Evolutionary conservation across 2,329 filamentous ascomycete genomes (phyloP).

Genomic region (Pseudopyrenochaeta lycopersici): DNA sequence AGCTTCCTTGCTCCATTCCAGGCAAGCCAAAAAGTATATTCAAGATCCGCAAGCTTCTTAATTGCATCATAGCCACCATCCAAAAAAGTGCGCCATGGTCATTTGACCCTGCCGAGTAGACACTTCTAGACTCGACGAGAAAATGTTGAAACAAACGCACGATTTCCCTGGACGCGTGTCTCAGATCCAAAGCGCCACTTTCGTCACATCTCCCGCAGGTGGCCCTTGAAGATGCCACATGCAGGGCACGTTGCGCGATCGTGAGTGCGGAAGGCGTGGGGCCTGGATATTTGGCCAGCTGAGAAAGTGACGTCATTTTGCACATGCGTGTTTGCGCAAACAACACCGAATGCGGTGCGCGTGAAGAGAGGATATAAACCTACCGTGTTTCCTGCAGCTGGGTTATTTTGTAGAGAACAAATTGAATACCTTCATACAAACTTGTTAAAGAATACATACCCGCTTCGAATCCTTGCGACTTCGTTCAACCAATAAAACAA

Average conservation of each 20-base stretch:
- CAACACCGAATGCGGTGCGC: no score
- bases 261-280: constrained; percentile 8
- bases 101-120: neutral
- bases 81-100: neutral
- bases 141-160: neutral
- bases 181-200: constrained; percentile 8
- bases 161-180: neutral
- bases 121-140: neutral
- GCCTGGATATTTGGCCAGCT: neutral
- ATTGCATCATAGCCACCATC: constrained; percentile 6
- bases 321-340: constrained; percentile 8
- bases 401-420: neutral
- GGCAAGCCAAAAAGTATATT: neutral
- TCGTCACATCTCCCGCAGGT: constrained; percentile 11
- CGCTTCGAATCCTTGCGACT: neutral
- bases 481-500: constrained; percentile 24
- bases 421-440: neutral
- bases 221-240: neutral
- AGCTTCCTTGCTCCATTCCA: neutral
- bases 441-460: neutral
- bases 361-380: constrained; percentile 9
- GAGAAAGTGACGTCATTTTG: constrained; percentile 15
- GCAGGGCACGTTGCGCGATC: constrained; percentile 6
- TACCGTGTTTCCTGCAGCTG: neutral
- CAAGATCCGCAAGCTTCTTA: neutral